Base-by-base conservation (phyloP, 805 yeast species). In the Zygosaccharomyces kombuchaensis region DNA sequence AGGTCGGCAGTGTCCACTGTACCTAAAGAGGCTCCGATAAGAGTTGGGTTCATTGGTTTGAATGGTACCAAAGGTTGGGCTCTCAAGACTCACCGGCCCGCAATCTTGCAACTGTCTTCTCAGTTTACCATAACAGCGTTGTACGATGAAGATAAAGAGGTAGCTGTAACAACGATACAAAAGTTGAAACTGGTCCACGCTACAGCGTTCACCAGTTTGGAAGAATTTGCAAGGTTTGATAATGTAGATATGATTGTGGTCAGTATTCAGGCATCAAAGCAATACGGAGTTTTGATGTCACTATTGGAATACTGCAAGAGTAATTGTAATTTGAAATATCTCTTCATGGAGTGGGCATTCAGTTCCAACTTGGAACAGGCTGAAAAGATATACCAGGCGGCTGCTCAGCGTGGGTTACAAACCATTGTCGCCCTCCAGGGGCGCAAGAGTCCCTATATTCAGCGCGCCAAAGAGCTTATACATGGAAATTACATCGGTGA, bases 391-490 rank as follows among this genome's bases (percentile, higher is more conserved):
- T 58, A 58, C 45, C 47, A 49, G 29, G 56, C 55, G 2, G 58
- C 65, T 3, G 48, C 57, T 3, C 34, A 43, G 16, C 53, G 64
- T 22, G 59, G 62, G 1, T 36, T 62, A 19, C 66, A 59, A 36
- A 58, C 65, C 6, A 53, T 62, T 29, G 56, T 62, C 6, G 55
- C 62, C 9, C 46, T 62, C 45, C 65, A 62, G 47, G 66, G 66
- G 14, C 48, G 65, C 10, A 59, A 60, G 40, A 59, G 65, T 1
- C 66, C 65, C 2, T 60, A 62, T 47, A 53, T 62, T 9, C 45
- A 57, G 19, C 50, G 64, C 13, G 66, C 65, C 2, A 62, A 62
- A 42, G 65, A 62, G 44, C 44, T 62, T 17, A 53, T 62, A 3
- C 44, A 54, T 14, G 58, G 58, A 41, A 64, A 63, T 34, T 55